Percentiles rank a stretch among this genome's conserved stretches.
phyloP scores from a whole-genome alignment of 78 protist species.

The Goniomonas avonlea region DNA sequence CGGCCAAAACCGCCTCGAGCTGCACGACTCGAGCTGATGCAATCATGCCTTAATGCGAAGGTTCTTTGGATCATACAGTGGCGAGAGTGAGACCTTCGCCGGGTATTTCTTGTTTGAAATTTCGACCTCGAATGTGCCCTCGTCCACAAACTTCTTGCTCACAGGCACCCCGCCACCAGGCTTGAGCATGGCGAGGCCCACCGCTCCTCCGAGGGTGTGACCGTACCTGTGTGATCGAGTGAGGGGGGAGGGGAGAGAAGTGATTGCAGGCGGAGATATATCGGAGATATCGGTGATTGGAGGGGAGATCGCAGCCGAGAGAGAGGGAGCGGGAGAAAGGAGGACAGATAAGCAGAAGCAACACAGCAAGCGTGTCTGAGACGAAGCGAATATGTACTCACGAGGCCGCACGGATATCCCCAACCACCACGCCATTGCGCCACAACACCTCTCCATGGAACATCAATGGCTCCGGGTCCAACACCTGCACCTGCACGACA shows the following conservation, averaged over 20 bases:
- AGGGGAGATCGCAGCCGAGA: too few relatives aligned
- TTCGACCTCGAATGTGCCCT: slow-evolving; percentile 8
- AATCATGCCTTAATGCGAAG: not conserved
- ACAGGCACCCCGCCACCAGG: not conserved
- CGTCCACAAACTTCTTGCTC: not conserved
- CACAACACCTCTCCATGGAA: slow-evolving; percentile 31
- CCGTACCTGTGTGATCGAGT: too few relatives aligned
- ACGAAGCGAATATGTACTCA: not conserved
- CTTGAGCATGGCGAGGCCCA: slow-evolving; percentile 20
- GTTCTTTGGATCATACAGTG: slow-evolving; percentile 45
- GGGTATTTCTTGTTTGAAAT: not conserved
- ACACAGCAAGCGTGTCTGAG: too few relatives aligned
- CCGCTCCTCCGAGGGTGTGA: slow-evolving; percentile 38
- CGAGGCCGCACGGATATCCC: slow-evolving; percentile 4
- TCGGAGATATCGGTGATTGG: too few relatives aligned
- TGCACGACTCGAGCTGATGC: too few relatives aligned
- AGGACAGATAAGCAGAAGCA: too few relatives aligned
- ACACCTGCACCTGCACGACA: not conserved
- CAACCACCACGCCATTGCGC: slow-evolving; percentile 29
- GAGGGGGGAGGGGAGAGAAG: too few relatives aligned
- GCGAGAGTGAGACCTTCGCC: not conserved
- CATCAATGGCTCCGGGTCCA: slow-evolving; percentile 21
- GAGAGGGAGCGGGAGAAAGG: too few relatives aligned
- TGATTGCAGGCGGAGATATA: too few relatives aligned
- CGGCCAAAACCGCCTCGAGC: too few relatives aligned